Evolutionary conservation across 164 flowering plant genomes (phyloP).

Genomic region (Chloranthus sessilifolius): DNA sequence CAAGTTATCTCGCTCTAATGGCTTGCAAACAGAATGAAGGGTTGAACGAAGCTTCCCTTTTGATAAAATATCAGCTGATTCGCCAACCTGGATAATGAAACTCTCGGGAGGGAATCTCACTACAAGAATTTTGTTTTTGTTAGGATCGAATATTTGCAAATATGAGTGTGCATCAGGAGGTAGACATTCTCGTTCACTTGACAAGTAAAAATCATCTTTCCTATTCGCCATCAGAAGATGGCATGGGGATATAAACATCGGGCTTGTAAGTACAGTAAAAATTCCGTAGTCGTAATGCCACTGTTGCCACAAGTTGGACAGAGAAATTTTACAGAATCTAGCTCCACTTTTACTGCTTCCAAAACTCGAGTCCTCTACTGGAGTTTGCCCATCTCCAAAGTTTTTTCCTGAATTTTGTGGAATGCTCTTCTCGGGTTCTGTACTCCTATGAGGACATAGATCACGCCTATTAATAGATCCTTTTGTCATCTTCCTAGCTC

Average conservation of each 20-base stretch:
- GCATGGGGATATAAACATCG: conserved; percentile 46
- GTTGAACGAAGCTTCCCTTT: conserved; percentile 81
- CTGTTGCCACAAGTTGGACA: conserved; percentile 74
- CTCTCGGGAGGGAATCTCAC: conserved; percentile 60
- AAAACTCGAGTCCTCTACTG: conserved; percentile 7
- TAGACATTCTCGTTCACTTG: conserved; percentile 25
- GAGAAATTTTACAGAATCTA: conserved; percentile 15
- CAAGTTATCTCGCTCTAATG: conserved; percentile 29
- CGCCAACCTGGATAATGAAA: conserved; percentile 89
- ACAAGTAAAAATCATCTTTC: conserved; percentile 9
- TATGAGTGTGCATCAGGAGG: conserved; percentile 51
- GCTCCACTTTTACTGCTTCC: conserved; percentile 11
- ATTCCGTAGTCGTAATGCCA: conserved; percentile 98
- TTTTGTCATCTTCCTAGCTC: conserved; percentile 20
- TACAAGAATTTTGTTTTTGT: conserved; percentile 32
- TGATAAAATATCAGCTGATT: conserved; percentile 84
- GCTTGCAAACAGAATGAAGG: conserved; percentile 78
- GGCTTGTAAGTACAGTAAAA: conserved; percentile 78
- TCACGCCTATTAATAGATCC: background rate
- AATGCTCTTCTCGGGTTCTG: conserved; percentile 2
- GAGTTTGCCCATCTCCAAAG: background rate
- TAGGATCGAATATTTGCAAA: conserved; percentile 65
- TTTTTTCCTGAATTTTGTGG: background rate
- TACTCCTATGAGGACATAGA: conserved; percentile 1
- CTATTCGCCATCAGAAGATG: conserved; percentile 5